Evolutionary conservation across 495 filamentous ascomycete species (phyloP), one percentile per base, ranked within the genome.

Genomic region (Penicillium pancosmium): DNA sequence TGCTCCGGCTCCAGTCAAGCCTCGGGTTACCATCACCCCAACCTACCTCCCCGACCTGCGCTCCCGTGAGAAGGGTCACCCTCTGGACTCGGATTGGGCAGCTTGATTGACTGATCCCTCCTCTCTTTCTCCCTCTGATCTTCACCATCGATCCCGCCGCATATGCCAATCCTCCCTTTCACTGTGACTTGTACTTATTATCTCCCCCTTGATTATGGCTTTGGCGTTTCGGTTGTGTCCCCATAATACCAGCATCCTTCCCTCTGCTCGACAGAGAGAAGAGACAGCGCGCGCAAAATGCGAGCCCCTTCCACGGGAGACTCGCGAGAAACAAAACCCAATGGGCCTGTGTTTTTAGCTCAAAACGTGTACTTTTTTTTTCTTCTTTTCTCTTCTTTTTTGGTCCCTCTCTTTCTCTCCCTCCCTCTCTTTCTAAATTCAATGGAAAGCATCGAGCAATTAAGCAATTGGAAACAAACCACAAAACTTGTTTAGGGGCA

Each of bases 61-160:
- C 27, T 31, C 27, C 27, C 27, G 67, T 35, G 59, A 73, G 67
- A 80, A 78, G 68, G 77, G 78, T 34, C 81, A 84, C 68, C 82
- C 81, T n/a, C 65, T 77, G 46, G 83, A 86, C 70, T 84, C 82
- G 47, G 83, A 86, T 69, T 86, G 82, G 82, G 77, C 78, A 34
- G 83, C 77, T 35, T 80, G 61, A 78, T 54, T 54, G 23, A 27
- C 41, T 44, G 16, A 44, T 12, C 15, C 12, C 15, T 2, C n/a
- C 16, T 19, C 41, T 51, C 23, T 25, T 27, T 48, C 23, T 25
- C 15, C 8, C 11, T 38, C 36, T 38, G 36, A 38, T 38, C 15
- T 38, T 38, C 36, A 38, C 36, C 36, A 38, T n/a, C 36, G 27
- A 48, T 41, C 27, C 34, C 43, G 43, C 56, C 65, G 27, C 27